These are phyloP conservation scores for Saccharomycopsis hybrid DNA, from an alignment of 1,139 yeast species.

Conservation along the genomic window DNA sequence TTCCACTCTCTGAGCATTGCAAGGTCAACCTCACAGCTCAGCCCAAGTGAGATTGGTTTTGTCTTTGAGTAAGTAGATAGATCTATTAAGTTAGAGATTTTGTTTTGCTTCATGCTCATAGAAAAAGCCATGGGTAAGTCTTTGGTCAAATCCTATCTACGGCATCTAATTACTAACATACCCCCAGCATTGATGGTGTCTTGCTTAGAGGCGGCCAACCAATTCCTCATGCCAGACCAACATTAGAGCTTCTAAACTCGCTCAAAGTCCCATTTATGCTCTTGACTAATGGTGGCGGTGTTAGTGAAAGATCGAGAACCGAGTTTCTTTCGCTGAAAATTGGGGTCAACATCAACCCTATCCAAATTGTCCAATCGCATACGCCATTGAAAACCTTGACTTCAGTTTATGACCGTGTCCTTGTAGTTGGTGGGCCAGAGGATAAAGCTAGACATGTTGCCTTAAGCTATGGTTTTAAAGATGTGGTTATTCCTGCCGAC, in stretches of 20 bases:
- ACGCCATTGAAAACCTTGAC: conserved; percentile 75
- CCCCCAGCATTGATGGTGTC: conserved; percentile 76
- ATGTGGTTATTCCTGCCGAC: conserved; percentile 75
- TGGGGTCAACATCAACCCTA: conserved; percentile 44
- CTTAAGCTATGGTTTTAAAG: conserved; percentile 67
- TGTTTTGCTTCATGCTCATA: too few species aligned
- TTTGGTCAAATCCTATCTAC: too few species aligned
- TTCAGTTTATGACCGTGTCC: conserved; percentile 48
- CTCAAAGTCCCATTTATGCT: conserved; percentile 71
- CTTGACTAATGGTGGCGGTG: conserved; percentile 93
- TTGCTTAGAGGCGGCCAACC: conserved; percentile 68
- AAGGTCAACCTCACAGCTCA: too few species aligned
- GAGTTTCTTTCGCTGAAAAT: conserved; percentile 47
- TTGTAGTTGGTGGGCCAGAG: conserved; percentile 79
- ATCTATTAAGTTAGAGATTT: too few species aligned
- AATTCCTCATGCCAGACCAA: conserved; percentile 60
- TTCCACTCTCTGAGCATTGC: too few species aligned
- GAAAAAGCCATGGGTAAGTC: too few species aligned
- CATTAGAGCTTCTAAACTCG: conserved; percentile 51
- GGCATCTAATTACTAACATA: too few species aligned
- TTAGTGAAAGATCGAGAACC: conserved; percentile 57
- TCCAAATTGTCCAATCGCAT: conserved; percentile 82
- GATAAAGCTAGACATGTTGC: conserved; percentile 73
- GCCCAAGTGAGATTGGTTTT: too few species aligned
- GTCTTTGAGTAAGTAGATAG: too few species aligned